Base-by-base conservation (phyloP, 192 early-diverging fungal species). In the Linnemannia elongata region DNA sequence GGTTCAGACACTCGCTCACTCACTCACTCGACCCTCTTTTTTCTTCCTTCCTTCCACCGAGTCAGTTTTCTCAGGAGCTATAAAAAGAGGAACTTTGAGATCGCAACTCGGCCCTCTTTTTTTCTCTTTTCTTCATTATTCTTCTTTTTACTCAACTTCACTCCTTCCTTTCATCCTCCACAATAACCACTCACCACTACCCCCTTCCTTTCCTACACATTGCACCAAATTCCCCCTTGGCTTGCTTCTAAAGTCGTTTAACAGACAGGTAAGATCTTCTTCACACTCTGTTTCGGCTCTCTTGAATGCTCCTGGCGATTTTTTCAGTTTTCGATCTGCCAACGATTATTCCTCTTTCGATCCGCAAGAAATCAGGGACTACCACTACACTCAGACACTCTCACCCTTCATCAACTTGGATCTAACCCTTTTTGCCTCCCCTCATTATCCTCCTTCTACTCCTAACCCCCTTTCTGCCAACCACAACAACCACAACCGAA, bases 241-340 rank as follows among this genome's bases (percentile, higher is more conserved):
- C 80, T 86, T 79, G 79, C 83, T 81, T 86, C 75, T 79, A 79
- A 39, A 81, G 83, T 79, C 80, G 83, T 79, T 79, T 79, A 86
- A 81, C 80, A 79, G 79, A 81, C 80, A 70, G 69, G 75, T 86
- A 86, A 57, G 30, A 45, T 66, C n/a, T 22, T 27, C 44, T 0
- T 33, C 22, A 4, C 49, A 45, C 44, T 45, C 18, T 52, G 17
- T 52, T 52, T 18, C 17, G 17, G 3, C 7, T 15, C 10, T 15
- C 47, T 15, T 49, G 47, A 49, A 39, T 39, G 3, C 38, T 6
- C 38, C 38, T 39, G 38, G 1, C 6, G 1, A 39, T 39, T 39
- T 5, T 39, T 39, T 39, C 38, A 5, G 3, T 52, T 22, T 52
- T 18, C 49, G 20, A 52, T 52, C 49, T 52, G 47, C 47, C 47